Evolutionary conservation across 2,329 filamentous ascomycete genomes (phyloP).

Genomic region (Graphium sp.): DNA sequence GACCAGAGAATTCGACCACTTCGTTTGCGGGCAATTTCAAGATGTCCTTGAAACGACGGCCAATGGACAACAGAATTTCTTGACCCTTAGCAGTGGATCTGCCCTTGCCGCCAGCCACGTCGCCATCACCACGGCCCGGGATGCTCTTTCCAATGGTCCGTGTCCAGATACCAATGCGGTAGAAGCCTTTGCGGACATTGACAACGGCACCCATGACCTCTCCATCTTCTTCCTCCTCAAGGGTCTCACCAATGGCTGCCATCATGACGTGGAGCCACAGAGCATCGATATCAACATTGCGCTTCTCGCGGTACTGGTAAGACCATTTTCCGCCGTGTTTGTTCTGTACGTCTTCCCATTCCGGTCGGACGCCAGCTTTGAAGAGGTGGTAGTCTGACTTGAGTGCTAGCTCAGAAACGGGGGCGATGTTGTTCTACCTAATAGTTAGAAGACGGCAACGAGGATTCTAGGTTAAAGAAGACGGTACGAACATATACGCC

Average conservation of each 20-base stretch:
- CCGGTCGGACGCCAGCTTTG: constrained; percentile 90
- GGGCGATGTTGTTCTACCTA: constrained; percentile 90
- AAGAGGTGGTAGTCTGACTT: constrained; percentile 99
- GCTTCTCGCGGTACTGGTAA: constrained; percentile 95
- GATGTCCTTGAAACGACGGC: constrained; percentile 82
- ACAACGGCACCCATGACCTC: constrained; percentile 99
- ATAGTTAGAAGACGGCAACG: constrained; percentile 6
- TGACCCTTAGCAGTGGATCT: constrained; percentile 67
- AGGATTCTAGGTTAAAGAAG: constrained; percentile 2
- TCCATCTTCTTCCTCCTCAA: constrained; percentile 85
- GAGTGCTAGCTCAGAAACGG: constrained; percentile 84
- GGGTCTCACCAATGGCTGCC: constrained; percentile 88
- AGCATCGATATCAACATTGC: constrained; percentile 77
- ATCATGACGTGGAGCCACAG: constrained; percentile 97
- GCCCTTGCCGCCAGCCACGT: constrained; percentile 60
- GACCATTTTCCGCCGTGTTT: constrained; percentile 99
- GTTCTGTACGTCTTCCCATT: constrained; percentile 98
- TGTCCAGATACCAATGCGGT: constrained; percentile 94
- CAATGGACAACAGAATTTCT: constrained; percentile 71
- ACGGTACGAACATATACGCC: constrained; percentile 73
- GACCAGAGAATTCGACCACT: constrained; percentile 83
- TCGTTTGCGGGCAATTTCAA: constrained; percentile 65
- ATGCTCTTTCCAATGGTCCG: constrained; percentile 79
- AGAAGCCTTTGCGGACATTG: constrained; percentile 97
- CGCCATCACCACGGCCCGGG: constrained; percentile 56